A percentile compares a stretch with the other conserved stretches of the same genome.
Conservation (phyloP, 805 yeast species). For the Priceomyces melissophilus region DNA sequence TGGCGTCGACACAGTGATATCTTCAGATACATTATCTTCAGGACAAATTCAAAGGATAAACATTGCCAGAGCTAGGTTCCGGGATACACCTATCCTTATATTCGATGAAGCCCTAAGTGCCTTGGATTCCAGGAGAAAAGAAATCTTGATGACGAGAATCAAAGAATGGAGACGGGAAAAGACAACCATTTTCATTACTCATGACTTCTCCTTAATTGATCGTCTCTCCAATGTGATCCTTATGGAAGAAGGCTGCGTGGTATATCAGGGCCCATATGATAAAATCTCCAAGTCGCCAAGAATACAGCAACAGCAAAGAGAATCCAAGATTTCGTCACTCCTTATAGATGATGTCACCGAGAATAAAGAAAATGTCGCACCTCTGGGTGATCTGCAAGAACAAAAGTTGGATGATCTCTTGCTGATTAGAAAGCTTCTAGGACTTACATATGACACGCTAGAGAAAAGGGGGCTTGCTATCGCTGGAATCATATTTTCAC, state of each 20-base stretch:
- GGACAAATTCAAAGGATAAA: slow-evolving; percentile 88
- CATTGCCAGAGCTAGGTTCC: slow-evolving; percentile 74
- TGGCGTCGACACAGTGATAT: slow-evolving; percentile 54
- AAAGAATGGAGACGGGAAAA: slow-evolving; percentile 58
- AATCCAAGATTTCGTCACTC: too few relatives aligned
- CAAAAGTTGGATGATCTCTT: too few relatives aligned
- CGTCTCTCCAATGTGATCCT: slow-evolving; percentile 55
- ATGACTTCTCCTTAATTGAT: slow-evolving; percentile 60
- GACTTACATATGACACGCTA: slow-evolving; percentile 10
- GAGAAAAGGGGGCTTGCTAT: slow-evolving; percentile 22
- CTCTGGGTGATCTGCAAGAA: too few relatives aligned
- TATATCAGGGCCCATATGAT: slow-evolving; percentile 11
- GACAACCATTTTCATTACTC: slow-evolving; percentile 82
- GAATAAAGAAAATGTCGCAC: too few relatives aligned
- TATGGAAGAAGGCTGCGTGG: slow-evolving; percentile 57
- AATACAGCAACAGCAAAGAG: too few relatives aligned
- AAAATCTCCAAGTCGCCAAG: background rate
- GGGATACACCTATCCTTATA: slow-evolving; percentile 71
- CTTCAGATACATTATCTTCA: slow-evolving; percentile 61
- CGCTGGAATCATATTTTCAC: slow-evolving; percentile 52
- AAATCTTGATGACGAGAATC: slow-evolving; percentile 46
- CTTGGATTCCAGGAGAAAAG: slow-evolving; percentile 54
- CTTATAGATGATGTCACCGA: too few relatives aligned
- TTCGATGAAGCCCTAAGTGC: slow-evolving; percentile 89
- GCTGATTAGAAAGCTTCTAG: background rate